phyloP scores from a whole-genome alignment of 1,284 basidiomycete genomes.

The Termitomyces sp. region DNA sequence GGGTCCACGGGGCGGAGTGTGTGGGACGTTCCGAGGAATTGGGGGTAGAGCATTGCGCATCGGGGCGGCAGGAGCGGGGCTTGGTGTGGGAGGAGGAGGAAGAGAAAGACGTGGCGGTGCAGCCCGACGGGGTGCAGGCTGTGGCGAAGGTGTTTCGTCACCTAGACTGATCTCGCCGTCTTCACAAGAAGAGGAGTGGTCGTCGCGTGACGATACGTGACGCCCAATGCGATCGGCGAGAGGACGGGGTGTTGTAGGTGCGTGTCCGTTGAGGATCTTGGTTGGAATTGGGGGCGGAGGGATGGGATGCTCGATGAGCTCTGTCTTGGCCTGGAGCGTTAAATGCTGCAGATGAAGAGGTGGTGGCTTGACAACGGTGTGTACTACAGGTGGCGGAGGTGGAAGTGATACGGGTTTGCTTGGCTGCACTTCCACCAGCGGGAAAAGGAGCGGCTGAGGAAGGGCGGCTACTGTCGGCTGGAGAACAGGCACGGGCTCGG shows the following conservation, averaged over 20 bases:
- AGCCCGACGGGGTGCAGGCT: constrained; percentile 17
- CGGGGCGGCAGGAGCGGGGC: constrained; percentile 40
- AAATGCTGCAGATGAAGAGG: no score
- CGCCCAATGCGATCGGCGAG: constrained; percentile 9
- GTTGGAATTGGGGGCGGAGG: constrained; percentile 1
- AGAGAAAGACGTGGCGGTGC: constrained; percentile 9
- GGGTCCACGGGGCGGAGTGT: constrained; percentile 47
- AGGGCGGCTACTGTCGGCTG: background rate
- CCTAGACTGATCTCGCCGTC: constrained; percentile 46
- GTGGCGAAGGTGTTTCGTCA: constrained; percentile 18
- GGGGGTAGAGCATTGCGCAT: constrained; percentile 34
- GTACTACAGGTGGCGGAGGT: background rate
- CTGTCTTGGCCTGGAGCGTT: constrained; percentile 21
- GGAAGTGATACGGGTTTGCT: background rate
- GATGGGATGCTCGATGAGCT: constrained; percentile 18
- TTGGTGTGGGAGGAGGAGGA: background rate
- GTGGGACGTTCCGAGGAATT: constrained; percentile 19
- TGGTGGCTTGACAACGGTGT: background rate
- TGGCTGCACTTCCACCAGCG: background rate
- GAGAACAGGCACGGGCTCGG: background rate
- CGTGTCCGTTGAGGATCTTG: constrained; percentile 1
- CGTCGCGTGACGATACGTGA: constrained; percentile 16
- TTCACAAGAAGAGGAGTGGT: constrained; percentile 33
- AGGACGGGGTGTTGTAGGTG: background rate
- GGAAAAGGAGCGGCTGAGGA: background rate